Evolutionary conservation across 768 basidiomycete species (phyloP).

Genomic region (Hygrocybe coccinea): DNA sequence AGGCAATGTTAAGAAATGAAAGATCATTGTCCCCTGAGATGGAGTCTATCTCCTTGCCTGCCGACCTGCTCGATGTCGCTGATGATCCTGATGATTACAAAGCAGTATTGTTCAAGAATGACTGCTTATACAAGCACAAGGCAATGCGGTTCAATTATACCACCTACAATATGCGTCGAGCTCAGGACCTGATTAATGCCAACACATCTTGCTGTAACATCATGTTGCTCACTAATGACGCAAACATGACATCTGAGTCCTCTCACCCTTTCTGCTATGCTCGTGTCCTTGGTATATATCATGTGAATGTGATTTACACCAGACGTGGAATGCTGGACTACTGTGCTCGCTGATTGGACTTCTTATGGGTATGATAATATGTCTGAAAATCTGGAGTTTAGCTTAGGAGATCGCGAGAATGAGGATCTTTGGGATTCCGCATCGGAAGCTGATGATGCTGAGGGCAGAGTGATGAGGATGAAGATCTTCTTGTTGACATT

Average conservation of each 20-base stretch:
- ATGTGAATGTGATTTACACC: slow-evolving; percentile 20
- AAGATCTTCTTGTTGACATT: neutral
- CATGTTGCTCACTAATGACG: slow-evolving; percentile 20
- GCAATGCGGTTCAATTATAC: slow-evolving; percentile 29
- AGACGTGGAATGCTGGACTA: neutral
- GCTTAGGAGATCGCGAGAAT: neutral
- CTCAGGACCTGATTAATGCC: slow-evolving; percentile 20
- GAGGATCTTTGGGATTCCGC: neutral
- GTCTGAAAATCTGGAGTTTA: neutral
- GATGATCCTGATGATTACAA: slow-evolving; percentile 1
- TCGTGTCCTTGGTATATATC: slow-evolving; percentile 25
- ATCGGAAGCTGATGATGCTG: neutral
- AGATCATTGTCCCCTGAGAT: neutral
- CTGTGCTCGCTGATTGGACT: slow-evolving; percentile 16
- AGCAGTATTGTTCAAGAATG: slow-evolving; percentile 10
- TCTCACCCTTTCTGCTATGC: slow-evolving; percentile 32
- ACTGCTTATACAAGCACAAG: slow-evolving; percentile 19
- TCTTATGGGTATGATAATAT: slow-evolving; percentile 27
- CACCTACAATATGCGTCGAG: slow-evolving; percentile 24
- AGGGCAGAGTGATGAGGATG: neutral
- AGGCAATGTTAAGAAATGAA: neutral
- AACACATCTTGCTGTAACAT: slow-evolving; percentile 11
- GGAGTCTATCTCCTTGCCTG: neutral
- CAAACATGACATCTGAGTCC: neutral
- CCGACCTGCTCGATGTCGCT: no score